Evolutionary conservation across 352 stramenopile species (phyloP).

Genomic region (Paralagenidium karlingii): DNA sequence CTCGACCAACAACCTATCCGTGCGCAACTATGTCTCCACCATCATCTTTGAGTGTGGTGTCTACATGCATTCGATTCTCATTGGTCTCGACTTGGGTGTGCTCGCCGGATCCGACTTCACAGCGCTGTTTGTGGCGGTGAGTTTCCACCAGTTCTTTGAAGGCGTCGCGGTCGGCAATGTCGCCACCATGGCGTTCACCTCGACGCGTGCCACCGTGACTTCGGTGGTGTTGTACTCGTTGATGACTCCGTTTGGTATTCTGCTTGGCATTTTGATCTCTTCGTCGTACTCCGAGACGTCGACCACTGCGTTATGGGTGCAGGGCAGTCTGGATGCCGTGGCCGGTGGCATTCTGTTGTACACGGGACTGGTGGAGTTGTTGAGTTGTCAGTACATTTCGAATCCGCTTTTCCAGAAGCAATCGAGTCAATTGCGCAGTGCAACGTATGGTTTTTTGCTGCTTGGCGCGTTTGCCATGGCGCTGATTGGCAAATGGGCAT

Average conservation of each 20-base stretch:
- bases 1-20: no score
- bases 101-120: slow-evolving; percentile 30
- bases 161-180: slow-evolving; percentile 43
- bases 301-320: slow-evolving; percentile 29
- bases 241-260: slow-evolving; percentile 36
- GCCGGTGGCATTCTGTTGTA: slow-evolving; percentile 60
- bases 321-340: slow-evolving; percentile 49
- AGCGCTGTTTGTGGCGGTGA: slow-evolving; percentile 43
- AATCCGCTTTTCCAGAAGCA: slow-evolving; percentile 42
- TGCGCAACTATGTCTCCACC: no score
- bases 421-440: no score
- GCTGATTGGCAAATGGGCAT: slow-evolving; percentile 59
- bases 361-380: slow-evolving; percentile 42
- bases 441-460: slow-evolving; percentile 20
- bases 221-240: no score
- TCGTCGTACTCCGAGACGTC: slow-evolving; percentile 36
- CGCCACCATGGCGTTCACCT: no score
- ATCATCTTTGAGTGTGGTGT: slow-evolving; percentile 42
- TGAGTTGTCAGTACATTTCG: slow-evolving; percentile 61
- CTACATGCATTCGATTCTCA: slow-evolving; percentile 56
- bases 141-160: slow-evolving; percentile 73
- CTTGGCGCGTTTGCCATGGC: slow-evolving; percentile 48
- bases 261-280: slow-evolving; percentile 42
- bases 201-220: no score
- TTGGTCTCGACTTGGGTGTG: slow-evolving; percentile 47